Percentiles rank a stretch among this genome's conserved stretches.
Evolutionary conservation across 1,284 basidiomycete species (phyloP).

Genomic region (Tilletia caries): DNA sequence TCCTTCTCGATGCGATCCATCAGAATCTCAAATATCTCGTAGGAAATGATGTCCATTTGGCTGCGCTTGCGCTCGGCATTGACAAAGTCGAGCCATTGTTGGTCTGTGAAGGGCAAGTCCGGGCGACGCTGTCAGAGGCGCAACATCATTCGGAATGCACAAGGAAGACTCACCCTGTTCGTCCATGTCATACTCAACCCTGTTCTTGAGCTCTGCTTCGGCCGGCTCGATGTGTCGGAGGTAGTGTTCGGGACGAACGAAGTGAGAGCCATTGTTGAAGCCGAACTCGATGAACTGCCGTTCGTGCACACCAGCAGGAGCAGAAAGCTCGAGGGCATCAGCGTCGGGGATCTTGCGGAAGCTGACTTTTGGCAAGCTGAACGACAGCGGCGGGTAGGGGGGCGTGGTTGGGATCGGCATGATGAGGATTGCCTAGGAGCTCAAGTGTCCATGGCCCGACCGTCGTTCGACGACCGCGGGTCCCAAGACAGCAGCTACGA

Average conservation of each 20-base stretch:
- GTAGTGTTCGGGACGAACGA: conserved; percentile 75
- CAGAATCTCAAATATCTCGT: conserved; percentile 89
- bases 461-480: too few species aligned
- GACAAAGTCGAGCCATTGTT: conserved; percentile 86
- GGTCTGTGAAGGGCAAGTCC: conserved; percentile 63
- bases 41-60: conserved; percentile 63
- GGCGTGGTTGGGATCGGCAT: conserved; percentile 9
- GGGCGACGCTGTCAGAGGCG: conserved; percentile 14
- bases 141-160: conserved; percentile 9
- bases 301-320: conserved; percentile 36
- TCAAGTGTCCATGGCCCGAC: too few species aligned
- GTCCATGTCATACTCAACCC: conserved; percentile 99
- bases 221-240: conserved; percentile 89
- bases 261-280: conserved; percentile 71
- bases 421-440: not conserved
- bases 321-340: conserved; percentile 30
- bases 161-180: conserved; percentile 71
- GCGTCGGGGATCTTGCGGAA: conserved; percentile 21
- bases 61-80: conserved; percentile 80
- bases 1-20: conserved; percentile 98
- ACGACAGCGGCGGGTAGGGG: conserved; percentile 10
- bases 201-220: conserved; percentile 82
- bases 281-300: conserved; percentile 41
- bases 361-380: conserved; percentile 7
- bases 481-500: not conserved